Base-by-base conservation (phyloP, 352 stramenopile genomes). In the Globisporangium recalcitrans region DNA sequence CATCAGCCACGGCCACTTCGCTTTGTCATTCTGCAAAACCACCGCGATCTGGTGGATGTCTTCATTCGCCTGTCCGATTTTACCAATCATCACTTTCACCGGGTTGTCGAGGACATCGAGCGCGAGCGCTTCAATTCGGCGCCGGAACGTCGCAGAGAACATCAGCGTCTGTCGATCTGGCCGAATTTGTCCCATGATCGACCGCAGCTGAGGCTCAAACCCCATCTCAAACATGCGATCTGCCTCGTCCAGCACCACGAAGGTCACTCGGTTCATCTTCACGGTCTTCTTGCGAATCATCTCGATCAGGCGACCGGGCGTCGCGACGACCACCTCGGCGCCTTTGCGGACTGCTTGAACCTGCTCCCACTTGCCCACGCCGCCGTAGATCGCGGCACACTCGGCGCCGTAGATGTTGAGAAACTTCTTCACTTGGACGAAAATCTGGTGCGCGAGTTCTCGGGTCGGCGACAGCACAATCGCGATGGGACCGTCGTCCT, bases 171-270 rank as follows among this genome's bases (percentile, higher is more conserved):
- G 88, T 1, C 88, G 68, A 63, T 93, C 88, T 0, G 88, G 87
- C 7, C 88, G 85, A 21, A 96, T 85, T 61, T 95, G 84, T 16
- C 80, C 73, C 63, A 96, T 72, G 40, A 95, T 77, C n/a, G 82
- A 90, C 5, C 80, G 78, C 26, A 94, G 52, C 63, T 96, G 88
- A 16, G 85, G 68, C 62, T 93, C 85, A 64, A 96, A 96, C 0
- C 87, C 87, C 85, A 96, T 90, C 46, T 95, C 87, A 73, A 96
- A 94, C 87, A 96, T 96, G 22, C 87, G 83, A 56, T 96, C 87
- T 2, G 87, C 87, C 72, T 96, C 87, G 58, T 96, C 87, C 10
- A 96, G 72, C 19, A 96, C 87, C n/a, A 95, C 80, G 66, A 90
- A 95, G 5, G 87, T 94, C 40, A 94, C 83, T 2, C 86, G 82